Percentiles rank a stretch among this genome's conserved stretches.
phyloP scores from a whole-genome alignment of 371 early-diverging fungal species.

The Nematocida sp. region DNA sequence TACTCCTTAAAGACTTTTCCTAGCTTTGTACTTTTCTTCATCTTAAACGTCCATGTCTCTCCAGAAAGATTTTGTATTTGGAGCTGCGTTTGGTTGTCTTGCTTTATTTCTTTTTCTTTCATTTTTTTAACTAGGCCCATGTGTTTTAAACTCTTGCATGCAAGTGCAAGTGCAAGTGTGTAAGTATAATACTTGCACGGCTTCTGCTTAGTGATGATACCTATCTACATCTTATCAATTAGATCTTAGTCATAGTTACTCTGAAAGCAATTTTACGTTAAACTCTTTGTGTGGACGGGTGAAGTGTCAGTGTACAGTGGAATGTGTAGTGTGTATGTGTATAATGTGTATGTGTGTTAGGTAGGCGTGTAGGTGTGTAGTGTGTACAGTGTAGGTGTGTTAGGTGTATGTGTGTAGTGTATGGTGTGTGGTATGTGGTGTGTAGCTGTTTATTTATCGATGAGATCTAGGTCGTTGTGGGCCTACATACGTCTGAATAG shows the following conservation, averaged over 20 bases:
- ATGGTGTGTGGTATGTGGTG: no score
- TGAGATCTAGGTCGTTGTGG: no score
- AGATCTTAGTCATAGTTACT: constrained; percentile 50
- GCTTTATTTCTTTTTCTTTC: neutral
- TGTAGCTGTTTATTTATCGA: neutral
- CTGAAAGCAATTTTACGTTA: constrained; percentile 45
- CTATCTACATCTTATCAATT: constrained; percentile 1
- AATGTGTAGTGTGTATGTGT: neutral
- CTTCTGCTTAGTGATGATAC: constrained; percentile 49
- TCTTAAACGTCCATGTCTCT: neutral
- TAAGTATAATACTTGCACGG: no score
- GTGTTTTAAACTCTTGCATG: no score
- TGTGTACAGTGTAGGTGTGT: neutral
- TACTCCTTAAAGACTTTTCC: constrained; percentile 38
- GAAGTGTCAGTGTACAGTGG: neutral
- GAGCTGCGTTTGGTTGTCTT: neutral
- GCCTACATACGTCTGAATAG: no score
- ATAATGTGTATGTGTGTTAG: neutral
- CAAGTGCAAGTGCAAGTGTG: no score
- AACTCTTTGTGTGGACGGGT: neutral
- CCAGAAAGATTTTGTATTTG: neutral
- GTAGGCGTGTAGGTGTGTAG: neutral
- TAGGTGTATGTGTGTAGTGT: neutral
- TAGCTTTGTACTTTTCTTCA: constrained; percentile 28
- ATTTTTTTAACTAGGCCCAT: no score